Conservation (phyloP, 2,329 filamentous ascomycete species). For the Diaporthe amygdali region DNA sequence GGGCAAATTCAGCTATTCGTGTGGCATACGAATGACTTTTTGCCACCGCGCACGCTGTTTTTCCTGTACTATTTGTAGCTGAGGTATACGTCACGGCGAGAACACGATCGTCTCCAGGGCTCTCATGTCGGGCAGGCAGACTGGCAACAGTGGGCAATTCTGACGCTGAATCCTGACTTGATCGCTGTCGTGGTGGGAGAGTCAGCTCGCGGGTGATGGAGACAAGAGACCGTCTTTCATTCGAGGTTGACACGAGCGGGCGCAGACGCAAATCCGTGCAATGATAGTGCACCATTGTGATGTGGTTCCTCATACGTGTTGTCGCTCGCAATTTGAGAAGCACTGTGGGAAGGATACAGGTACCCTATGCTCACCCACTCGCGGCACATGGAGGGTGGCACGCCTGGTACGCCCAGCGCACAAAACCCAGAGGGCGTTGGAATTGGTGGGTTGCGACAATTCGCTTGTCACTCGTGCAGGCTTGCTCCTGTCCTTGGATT, state of each 20-base stretch:
- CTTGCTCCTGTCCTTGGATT: constrained; percentile 9
- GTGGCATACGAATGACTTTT: constrained; percentile 17
- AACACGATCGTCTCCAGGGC: background rate
- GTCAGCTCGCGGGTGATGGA: constrained; percentile 4
- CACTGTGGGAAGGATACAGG: constrained; percentile 10
- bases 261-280: constrained; percentile 16
- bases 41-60: constrained; percentile 20
- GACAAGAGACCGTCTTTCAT: constrained; percentile 18
- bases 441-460: constrained; percentile 16
- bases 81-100: background rate
- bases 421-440: constrained; percentile 19
- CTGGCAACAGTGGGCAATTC: background rate
- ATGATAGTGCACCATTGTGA: constrained; percentile 25
- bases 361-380: constrained; percentile 2
- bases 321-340: constrained; percentile 28
- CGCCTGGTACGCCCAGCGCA: constrained; percentile 16
- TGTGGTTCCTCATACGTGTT: constrained; percentile 22
- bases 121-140: constrained; percentile 2
- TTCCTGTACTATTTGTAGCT: background rate
- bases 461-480: constrained; percentile 21
- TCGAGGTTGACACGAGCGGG: constrained; percentile 20
- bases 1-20: constrained; percentile 13
- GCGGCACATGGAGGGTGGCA: constrained; percentile 17
- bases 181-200: constrained; percentile 1
- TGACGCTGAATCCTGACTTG: constrained; percentile 5